Conservation (phyloP, 768 basidiomycete species). For the Leucosporidium scottii region DNA sequence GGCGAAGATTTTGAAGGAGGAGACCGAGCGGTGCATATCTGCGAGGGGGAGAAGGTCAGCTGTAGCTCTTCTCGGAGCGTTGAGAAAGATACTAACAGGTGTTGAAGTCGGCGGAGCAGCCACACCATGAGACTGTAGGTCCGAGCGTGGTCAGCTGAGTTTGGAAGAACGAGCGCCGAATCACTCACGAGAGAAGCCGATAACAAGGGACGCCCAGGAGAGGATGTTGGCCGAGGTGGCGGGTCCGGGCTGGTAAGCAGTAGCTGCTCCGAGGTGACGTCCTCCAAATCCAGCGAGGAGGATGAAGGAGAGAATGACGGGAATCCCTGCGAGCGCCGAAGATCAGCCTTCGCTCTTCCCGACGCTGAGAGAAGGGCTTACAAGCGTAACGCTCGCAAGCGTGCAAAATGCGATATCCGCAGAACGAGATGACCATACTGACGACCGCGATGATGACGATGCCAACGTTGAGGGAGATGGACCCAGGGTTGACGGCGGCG, state of each 20-base stretch:
- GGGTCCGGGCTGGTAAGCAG: conserved; percentile 47
- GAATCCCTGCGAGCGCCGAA: conserved; percentile 50
- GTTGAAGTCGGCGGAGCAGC: conserved; percentile 59
- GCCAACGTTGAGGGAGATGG: conserved; percentile 60
- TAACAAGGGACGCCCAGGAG: conserved; percentile 61
- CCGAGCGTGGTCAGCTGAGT: conserved; percentile 49
- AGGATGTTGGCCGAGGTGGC: conserved; percentile 55
- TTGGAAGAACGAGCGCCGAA: too few species aligned
- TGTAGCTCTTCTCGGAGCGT: too few species aligned
- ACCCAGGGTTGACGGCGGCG: conserved; percentile 50
- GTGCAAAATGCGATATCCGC: conserved; percentile 15
- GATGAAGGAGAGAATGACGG: conserved; percentile 64
- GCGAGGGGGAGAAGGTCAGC: too few species aligned
- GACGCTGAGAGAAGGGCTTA: conserved; percentile 35
- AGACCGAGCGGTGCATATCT: conserved; percentile 21
- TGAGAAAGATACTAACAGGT: conserved; percentile 42
- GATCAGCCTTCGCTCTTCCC: background rate
- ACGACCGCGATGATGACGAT: conserved; percentile 69
- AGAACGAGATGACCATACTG: conserved; percentile 53
- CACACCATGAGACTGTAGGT: conserved; percentile 43
- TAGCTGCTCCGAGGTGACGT: conserved; percentile 52
- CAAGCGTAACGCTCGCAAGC: conserved; percentile 58
- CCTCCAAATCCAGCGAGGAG: conserved; percentile 67
- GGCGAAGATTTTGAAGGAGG: conserved; percentile 51
- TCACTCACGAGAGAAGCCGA: conserved; percentile 54